Evolutionary conservation across 768 basidiomycete species (phyloP).

Genomic region (Ephemerocybe angulata): DNA sequence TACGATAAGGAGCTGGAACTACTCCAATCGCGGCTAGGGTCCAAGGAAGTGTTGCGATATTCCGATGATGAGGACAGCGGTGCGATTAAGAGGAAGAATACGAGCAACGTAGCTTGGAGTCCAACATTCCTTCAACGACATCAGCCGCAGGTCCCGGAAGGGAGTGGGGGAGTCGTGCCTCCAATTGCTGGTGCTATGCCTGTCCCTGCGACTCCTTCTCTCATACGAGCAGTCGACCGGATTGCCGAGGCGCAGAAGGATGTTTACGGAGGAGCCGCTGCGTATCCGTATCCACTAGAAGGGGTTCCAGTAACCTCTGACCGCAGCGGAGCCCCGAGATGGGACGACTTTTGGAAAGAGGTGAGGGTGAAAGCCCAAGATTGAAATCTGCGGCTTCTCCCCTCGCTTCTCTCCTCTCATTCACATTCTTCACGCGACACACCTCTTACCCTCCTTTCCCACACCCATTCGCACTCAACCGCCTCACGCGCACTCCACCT

Average conservation of each 20-base stretch:
- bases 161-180: not conserved
- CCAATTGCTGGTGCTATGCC: constrained; percentile 27
- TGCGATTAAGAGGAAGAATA: constrained; percentile 12
- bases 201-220: constrained; percentile 61
- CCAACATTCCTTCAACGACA: constrained; percentile 50
- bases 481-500: too few relatives aligned
- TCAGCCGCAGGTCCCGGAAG: not conserved
- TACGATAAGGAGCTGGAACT: constrained; percentile 42
- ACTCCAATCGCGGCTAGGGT: constrained; percentile 27
- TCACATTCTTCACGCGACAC: not conserved
- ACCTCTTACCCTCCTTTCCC: too few relatives aligned
- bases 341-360: constrained; percentile 37
- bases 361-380: constrained; percentile 25
- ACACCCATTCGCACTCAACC: too few relatives aligned
- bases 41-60: constrained; percentile 18
- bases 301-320: constrained; percentile 8
- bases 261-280: constrained; percentile 31
- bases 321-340: constrained; percentile 19
- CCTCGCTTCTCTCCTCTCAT: not conserved
- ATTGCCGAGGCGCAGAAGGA: constrained; percentile 53
- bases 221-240: constrained; percentile 60
- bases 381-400: not conserved
- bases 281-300: not conserved
- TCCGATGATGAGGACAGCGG: constrained; percentile 50
- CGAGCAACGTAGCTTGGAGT: constrained; percentile 32